Conservation (phyloP, 2,329 filamentous ascomycete species). For the Phyllosticta citribraziliensis region DNA sequence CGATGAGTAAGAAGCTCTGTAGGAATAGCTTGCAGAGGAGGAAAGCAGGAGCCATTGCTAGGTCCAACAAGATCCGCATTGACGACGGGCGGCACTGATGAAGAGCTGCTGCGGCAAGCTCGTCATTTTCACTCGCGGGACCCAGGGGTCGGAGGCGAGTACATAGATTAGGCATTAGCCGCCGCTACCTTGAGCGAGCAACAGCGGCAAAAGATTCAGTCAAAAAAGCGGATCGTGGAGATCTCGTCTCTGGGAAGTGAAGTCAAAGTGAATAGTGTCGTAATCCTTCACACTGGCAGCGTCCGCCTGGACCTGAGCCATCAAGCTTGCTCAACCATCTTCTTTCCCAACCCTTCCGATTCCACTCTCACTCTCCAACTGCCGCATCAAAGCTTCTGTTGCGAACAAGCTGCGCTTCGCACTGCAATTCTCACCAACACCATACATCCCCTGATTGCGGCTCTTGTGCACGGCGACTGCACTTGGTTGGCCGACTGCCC, state of each 20-base stretch:
- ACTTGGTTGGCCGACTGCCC: background rate
- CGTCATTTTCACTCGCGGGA: background rate
- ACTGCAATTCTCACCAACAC: background rate
- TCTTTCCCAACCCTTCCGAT: background rate
- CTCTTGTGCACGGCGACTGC: background rate
- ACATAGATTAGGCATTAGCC: constrained; percentile 3
- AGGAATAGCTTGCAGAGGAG: background rate
- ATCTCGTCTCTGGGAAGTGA: background rate
- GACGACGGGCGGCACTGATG: background rate
- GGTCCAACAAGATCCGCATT: background rate
- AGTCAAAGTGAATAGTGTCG: constrained; percentile 2
- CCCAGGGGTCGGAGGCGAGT: background rate
- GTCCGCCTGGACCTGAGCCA: background rate
- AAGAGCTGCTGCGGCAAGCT: background rate
- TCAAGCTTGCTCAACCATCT: constrained; percentile 1
- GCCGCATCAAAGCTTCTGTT: background rate
- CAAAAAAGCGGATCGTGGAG: background rate
- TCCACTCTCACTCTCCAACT: background rate
- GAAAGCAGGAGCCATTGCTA: background rate
- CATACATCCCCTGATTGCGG: background rate
- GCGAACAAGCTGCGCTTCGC: background rate
- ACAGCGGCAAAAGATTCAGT: constrained; percentile 8
- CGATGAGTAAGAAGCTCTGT: constrained; percentile 21
- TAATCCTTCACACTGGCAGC: background rate
- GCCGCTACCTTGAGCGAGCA: background rate